Percentiles rank a stretch among this genome's conserved stretches.
phyloP scores from a whole-genome alignment of 345 rosid species.

The Syzygium aromaticum region DNA sequence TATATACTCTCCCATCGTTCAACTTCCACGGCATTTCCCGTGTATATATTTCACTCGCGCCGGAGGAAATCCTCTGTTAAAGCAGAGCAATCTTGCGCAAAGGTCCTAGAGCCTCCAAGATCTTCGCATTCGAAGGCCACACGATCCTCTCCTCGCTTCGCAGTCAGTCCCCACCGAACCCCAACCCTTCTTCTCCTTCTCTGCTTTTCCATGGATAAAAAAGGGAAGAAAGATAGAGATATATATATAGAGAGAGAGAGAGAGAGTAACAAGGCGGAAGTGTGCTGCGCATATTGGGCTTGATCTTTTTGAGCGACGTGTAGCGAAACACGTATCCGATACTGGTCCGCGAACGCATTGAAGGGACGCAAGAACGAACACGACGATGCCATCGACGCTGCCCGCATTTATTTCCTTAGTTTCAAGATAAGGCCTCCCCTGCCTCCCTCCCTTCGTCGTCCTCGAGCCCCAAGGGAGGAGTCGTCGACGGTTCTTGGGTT shows the following conservation, averaged over 20 bases:
- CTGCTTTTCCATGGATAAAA: neutral
- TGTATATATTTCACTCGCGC: neutral
- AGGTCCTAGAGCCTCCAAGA: neutral
- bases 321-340: slow-evolving; percentile 29
- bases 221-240: neutral
- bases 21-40: neutral
- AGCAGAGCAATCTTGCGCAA: neutral
- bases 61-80: neutral
- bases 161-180: neutral
- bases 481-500: neutral
- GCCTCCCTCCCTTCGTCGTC: neutral
- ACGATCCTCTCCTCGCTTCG: neutral
- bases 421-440: neutral
- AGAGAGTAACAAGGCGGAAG: neutral
- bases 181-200: neutral
- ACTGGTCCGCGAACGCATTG: slow-evolving; percentile 44
- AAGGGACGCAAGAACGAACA: slow-evolving; percentile 33
- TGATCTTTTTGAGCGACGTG: neutral
- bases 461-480: neutral
- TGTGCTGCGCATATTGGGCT: neutral
- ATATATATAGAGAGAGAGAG: neutral
- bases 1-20: too few species aligned
- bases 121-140: neutral
- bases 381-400: slow-evolving; percentile 10
- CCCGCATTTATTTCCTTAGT: neutral